phyloP scores from a whole-genome alignment of 2,329 filamentous ascomycete species.

The Epichloe aotearoae region DNA sequence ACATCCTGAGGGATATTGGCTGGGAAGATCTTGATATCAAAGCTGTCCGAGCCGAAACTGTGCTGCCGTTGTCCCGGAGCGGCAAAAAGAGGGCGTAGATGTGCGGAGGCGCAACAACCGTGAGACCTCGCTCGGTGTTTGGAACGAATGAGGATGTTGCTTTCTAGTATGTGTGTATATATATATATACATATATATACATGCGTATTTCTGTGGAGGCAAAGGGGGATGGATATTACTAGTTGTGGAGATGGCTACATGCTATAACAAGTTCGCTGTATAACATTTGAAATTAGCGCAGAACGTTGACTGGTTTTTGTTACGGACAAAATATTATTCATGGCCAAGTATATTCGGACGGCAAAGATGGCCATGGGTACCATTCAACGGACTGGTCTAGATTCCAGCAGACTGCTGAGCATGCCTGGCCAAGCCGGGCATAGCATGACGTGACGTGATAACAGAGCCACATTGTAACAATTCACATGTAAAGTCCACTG shows the following conservation, averaged over 20 bases:
- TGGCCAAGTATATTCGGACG: background rate
- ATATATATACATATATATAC: background rate
- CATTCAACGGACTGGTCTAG: too few species aligned
- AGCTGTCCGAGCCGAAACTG: conserved; percentile 14
- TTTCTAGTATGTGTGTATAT: background rate
- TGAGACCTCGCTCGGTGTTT: background rate
- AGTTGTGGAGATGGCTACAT: background rate
- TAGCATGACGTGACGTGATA: too few species aligned
- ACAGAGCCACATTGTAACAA: too few species aligned
- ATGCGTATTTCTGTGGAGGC: background rate
- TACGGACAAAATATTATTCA: background rate
- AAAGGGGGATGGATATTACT: background rate
- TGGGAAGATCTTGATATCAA: conserved; percentile 50
- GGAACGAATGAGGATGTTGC: background rate
- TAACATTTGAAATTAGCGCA: background rate
- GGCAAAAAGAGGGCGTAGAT: background rate
- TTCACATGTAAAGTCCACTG: background rate
- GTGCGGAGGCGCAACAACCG: background rate
- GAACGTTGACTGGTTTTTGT: background rate
- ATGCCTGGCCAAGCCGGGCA: too few species aligned
- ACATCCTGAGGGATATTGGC: conserved; percentile 52
- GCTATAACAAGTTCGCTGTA: background rate
- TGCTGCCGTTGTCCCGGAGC: conserved; percentile 2
- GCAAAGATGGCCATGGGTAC: background rate
- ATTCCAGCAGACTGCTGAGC: too few species aligned